These are phyloP conservation scores for Pichia heedii DNA, from an alignment of 805 yeast genomes.

Conservation along the genomic window DNA sequence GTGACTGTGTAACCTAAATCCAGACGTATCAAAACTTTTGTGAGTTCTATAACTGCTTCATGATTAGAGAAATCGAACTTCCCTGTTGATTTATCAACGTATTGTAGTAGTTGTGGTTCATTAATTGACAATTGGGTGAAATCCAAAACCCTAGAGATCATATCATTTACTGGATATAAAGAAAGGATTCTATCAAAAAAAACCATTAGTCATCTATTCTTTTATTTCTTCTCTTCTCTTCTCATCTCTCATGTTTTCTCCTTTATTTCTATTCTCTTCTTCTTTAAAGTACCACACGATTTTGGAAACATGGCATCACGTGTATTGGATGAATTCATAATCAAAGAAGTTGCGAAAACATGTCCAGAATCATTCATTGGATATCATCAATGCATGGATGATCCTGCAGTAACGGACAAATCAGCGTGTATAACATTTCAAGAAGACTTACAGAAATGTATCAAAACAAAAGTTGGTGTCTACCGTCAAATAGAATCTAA, in stretches of 20 bases:
- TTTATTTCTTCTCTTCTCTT: too few relatives aligned
- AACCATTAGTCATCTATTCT: too few relatives aligned
- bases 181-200: too few relatives aligned
- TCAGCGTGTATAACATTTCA: constrained; percentile 49
- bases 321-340: constrained; percentile 58
- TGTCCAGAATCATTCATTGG: constrained; percentile 68
- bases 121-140: not conserved
- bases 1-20: constrained; percentile 13
- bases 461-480: constrained; percentile 55
- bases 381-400: constrained; percentile 61
- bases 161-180: too few relatives aligned
- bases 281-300: too few relatives aligned
- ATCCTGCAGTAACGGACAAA: constrained; percentile 41
- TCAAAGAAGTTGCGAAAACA: constrained; percentile 68
- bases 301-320: constrained; percentile 35
- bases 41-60: constrained; percentile 16
- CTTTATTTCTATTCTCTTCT: too few relatives aligned
- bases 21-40: constrained; percentile 13
- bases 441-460: constrained; percentile 50
- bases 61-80: constrained; percentile 19
- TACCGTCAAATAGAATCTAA: constrained; percentile 57
- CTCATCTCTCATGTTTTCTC: too few relatives aligned
- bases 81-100: constrained; percentile 3
- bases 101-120: constrained; percentile 14
- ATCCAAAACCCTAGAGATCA: constrained; percentile 4